These are phyloP conservation scores for Fennellomyces sp. DNA, from an alignment of 371 early-diverging fungal species.

Conservation along the genomic window DNA sequence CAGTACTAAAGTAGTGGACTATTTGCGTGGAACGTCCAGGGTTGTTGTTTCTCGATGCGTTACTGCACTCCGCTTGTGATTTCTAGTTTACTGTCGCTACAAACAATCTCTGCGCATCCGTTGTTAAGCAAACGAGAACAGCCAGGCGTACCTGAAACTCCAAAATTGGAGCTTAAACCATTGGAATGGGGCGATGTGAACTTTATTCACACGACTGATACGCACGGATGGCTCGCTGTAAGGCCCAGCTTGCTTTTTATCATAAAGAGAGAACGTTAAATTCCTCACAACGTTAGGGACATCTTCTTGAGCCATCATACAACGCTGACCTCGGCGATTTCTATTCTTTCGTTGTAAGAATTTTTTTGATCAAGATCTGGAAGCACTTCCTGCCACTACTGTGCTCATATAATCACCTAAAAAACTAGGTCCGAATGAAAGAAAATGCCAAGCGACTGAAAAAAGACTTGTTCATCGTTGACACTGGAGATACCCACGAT, in stretches of 20 bases:
- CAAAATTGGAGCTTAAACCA: constrained; percentile 28
- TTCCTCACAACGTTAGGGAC: constrained; percentile 24
- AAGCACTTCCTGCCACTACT: neutral
- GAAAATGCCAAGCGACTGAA: constrained; percentile 42
- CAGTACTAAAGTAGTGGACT: too few species aligned
- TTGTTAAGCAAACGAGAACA: constrained; percentile 19
- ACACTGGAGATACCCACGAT: constrained; percentile 59
- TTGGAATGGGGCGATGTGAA: constrained; percentile 56
- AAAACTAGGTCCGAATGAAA: constrained; percentile 50
- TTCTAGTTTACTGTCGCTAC: neutral
- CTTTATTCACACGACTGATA: constrained; percentile 56
- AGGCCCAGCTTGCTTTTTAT: neutral
- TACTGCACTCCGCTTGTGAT: neutral
- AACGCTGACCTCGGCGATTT: constrained; percentile 62
- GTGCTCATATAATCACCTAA: neutral
- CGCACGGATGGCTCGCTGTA: constrained; percentile 48
- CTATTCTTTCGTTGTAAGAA: constrained; percentile 49
- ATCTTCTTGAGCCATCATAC: constrained; percentile 43
- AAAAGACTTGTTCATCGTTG: constrained; percentile 61
- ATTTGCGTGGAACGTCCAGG: too few species aligned
- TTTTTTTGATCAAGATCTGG: too few species aligned
- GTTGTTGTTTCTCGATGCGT: too few species aligned
- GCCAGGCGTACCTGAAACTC: constrained; percentile 31
- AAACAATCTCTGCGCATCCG: neutral
- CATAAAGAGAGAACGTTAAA: neutral